Conservation (phyloP, 2,329 filamentous ascomycete species). For the Elsinoe batatas region DNA sequence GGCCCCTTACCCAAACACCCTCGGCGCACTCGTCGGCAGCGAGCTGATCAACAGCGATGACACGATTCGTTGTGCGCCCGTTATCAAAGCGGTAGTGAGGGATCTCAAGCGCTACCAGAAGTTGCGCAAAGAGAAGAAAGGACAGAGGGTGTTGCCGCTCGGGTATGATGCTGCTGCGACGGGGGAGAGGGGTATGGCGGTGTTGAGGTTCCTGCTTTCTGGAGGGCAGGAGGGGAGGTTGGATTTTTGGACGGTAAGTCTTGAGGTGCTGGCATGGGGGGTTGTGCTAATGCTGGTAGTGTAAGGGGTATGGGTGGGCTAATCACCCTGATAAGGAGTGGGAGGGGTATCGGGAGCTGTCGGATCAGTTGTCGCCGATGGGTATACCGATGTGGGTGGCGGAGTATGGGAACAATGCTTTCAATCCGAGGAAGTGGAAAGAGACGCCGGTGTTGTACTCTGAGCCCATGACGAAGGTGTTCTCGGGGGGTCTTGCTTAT, state of each 20-base stretch:
- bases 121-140: constrained; percentile 7
- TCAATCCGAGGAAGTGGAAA: too few relatives aligned
- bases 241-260: constrained; percentile 14
- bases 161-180: constrained; percentile 12
- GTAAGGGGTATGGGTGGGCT: too few relatives aligned
- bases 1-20: constrained; percentile 8
- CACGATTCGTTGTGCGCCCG: constrained; percentile 12
- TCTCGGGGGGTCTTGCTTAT: too few relatives aligned
- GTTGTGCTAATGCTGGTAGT: neutral
- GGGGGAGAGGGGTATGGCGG: neutral
- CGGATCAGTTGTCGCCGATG: too few relatives aligned
- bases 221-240: neutral
- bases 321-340: too few relatives aligned
- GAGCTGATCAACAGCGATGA: constrained; percentile 13
- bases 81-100: constrained; percentile 16
- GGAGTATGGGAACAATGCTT: too few relatives aligned
- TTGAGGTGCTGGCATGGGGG: neutral
- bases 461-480: too few relatives aligned
- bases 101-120: constrained; percentile 17
- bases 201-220: constrained; percentile 15
- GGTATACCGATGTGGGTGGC: too few relatives aligned
- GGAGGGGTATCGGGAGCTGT: too few relatives aligned
- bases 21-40: constrained; percentile 13
- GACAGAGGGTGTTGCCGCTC: constrained; percentile 16
- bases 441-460: too few relatives aligned